Conservation (phyloP, 176 grass and related monocot genomes). For the Rhynchospora breviuscula region DNA sequence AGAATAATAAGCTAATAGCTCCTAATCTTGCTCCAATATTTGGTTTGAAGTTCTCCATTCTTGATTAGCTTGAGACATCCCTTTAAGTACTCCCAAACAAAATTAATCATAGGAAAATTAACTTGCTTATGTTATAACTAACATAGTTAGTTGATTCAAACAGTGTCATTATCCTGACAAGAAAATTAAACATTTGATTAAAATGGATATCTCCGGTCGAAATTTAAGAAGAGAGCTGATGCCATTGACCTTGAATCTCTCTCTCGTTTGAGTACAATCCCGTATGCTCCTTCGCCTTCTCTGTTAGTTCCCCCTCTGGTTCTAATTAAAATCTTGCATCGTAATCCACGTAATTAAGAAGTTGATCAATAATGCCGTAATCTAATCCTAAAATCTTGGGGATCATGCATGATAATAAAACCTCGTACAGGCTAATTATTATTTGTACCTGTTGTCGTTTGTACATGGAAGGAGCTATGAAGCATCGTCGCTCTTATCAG, state of each 20-base stretch:
- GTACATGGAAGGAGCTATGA: conserved; percentile 8
- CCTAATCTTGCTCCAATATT: background rate
- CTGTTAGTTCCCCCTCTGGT: too few relatives aligned
- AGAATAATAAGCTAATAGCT: background rate
- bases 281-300: too few relatives aligned
- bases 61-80: background rate
- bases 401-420: background rate
- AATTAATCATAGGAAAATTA: background rate
- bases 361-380: background rate
- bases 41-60: background rate
- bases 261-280: background rate
- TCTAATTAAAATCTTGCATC: background rate
- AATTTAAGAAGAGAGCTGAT: background rate
- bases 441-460: background rate
- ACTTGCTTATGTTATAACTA: background rate
- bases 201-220: background rate
- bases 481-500: background rate
- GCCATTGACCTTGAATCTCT: background rate
- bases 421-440: background rate
- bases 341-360: conserved; percentile 10
- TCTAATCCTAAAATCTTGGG: background rate
- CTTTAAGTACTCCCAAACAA: background rate
- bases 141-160: background rate
- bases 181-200: background rate
- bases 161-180: background rate